phyloP scores from a whole-genome alignment of 2,329 filamentous ascomycete genomes.

The Emmonsiellopsis sp. region DNA sequence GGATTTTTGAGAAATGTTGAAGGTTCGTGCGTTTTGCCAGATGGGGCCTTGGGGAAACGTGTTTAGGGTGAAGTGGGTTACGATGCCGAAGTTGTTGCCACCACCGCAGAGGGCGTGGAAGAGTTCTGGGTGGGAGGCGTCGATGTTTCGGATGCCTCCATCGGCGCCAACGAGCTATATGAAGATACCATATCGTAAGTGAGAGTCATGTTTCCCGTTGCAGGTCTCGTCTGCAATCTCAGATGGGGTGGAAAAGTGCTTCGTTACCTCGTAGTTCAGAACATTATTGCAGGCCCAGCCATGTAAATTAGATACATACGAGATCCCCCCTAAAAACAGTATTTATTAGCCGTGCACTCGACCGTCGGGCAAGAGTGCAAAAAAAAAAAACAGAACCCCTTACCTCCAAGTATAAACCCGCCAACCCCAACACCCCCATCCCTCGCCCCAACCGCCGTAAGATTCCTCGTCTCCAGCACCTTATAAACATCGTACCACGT shows the following conservation, averaged over 20 bases:
- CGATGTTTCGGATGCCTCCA: slow-evolving; percentile 28
- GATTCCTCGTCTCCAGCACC: slow-evolving; percentile 20
- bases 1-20: slow-evolving; percentile 20
- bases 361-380: too few relatives aligned
- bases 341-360: slow-evolving; percentile 1
- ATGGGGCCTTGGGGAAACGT: slow-evolving; percentile 30
- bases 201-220: neutral
- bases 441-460: slow-evolving; percentile 28
- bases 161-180: slow-evolving; percentile 31
- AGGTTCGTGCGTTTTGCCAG: slow-evolving; percentile 30
- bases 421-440: slow-evolving; percentile 18
- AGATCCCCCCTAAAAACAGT: slow-evolving; percentile 21
- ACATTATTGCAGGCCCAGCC: slow-evolving; percentile 30
- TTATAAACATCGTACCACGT: slow-evolving; percentile 28
- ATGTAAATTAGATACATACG: slow-evolving; percentile 22
- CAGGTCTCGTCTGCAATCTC: neutral
- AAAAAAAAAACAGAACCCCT: neutral
- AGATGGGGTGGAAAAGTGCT: neutral
- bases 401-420: slow-evolving; percentile 19
- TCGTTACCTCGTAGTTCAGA: slow-evolving; percentile 22
- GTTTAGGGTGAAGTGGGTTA: slow-evolving; percentile 33
- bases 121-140: slow-evolving; percentile 37
- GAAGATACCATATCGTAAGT: slow-evolving; percentile 9
- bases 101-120: slow-evolving; percentile 44
- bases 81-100: slow-evolving; percentile 33